Base-by-base conservation (phyloP, 202 grass and related monocot species). In the Bolboschoenoplectus hybrid region DNA sequence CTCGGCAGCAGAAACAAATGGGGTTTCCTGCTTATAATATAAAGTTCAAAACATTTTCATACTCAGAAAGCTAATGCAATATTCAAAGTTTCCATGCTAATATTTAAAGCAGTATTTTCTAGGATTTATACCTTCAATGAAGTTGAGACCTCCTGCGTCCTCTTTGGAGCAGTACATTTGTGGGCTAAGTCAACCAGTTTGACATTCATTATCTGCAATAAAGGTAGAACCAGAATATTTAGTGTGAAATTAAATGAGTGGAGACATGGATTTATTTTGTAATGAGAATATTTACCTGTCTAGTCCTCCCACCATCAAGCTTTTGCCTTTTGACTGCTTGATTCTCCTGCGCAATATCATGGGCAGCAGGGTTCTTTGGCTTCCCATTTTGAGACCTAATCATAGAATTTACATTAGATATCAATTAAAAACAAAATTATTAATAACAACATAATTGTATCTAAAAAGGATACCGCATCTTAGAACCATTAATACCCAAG, bases 281-380 rank as follows among this genome's bases (percentile, higher is more conserved):
- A 77, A 78, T 39, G 49, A 58, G 34, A 3, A 40, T 56, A 58
- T 79, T 41, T 19, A 99, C 97, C 97, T 97, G 87, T 93, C 93
- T 94, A 2, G 85, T 85, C 67, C 83, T 92, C 69, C 97, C 97
- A 41, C 87, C 80, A 71, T 94, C 93, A 39, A 99, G 81, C 26
- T 97, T 99, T 84, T 99, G 97, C 77, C 85, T 99, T 75, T 99
- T 99, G 43, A 99, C 80, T 2, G 97, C 93, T 74, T 99, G 97
- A 58, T 97, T 91, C 81, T 99, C 90, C 38, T 94, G 92, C 8
- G 83, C 62, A 84, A 99, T 85, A 52, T 93, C 93, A 88, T 60
- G 53, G 75, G 75, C 52, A n/a, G 32, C 53, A 19, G 75, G 53
- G n/a, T 67, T 71, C 20, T 84, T 70, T 12, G 49, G 47, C 82